Evolutionary conservation across 2,329 filamentous ascomycete genomes (phyloP).

Genomic region (Clarireedia sp.): DNA sequence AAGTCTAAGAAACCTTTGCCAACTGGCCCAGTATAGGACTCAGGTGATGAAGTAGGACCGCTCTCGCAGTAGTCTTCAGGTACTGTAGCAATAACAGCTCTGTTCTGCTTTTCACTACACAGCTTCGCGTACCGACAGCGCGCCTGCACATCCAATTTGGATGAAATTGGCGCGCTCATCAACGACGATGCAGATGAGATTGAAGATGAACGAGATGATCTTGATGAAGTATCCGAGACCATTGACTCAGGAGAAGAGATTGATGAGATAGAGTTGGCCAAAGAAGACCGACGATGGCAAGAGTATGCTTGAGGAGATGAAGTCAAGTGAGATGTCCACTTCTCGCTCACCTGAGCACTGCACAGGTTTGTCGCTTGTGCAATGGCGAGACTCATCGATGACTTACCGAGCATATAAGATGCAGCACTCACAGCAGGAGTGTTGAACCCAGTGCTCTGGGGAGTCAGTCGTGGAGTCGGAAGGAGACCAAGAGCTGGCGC

Average conservation of each 20-base stretch:
- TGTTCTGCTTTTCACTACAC: constrained; percentile 48
- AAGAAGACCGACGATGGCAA: constrained; percentile 50
- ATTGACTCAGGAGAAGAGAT: constrained; percentile 61
- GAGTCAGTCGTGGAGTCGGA: constrained; percentile 51
- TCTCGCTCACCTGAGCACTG: constrained; percentile 44
- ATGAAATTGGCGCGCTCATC: constrained; percentile 48
- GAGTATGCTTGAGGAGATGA: constrained; percentile 46
- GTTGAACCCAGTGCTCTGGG: constrained; percentile 46
- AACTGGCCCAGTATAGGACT: constrained; percentile 47
- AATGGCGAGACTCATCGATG: constrained; percentile 55
- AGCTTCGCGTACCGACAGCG: constrained; percentile 55
- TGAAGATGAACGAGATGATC: constrained; percentile 55
- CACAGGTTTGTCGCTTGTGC: constrained; percentile 42
- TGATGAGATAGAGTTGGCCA: constrained; percentile 55
- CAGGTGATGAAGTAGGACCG: constrained; percentile 46
- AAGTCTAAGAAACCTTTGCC: constrained; percentile 44
- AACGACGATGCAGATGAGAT: constrained; percentile 55
- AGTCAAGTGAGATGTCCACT: constrained; percentile 39
- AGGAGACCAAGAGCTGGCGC: constrained; percentile 48
- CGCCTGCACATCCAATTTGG: constrained; percentile 53
- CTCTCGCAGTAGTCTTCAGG: constrained; percentile 48
- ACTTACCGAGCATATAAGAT: constrained; percentile 41
- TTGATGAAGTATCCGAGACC: constrained; percentile 50
- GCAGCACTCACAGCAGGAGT: constrained; percentile 53
- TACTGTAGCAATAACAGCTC: constrained; percentile 47